Conservation (phyloP, 495 filamentous ascomycete genomes). For the Xylaria cubensis region DNA sequence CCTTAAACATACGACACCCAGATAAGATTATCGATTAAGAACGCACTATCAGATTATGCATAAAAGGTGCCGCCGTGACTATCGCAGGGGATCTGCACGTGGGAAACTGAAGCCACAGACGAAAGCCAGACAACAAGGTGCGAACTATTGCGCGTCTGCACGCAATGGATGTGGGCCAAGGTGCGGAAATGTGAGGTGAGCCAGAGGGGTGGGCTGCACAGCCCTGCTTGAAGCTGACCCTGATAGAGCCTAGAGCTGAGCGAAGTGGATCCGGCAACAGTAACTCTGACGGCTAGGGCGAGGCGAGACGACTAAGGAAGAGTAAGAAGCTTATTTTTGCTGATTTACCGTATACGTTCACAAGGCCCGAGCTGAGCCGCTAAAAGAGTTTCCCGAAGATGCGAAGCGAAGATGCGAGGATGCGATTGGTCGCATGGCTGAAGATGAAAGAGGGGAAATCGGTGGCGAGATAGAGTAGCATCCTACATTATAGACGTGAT, state of each 20-base stretch:
- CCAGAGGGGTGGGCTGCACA: neutral
- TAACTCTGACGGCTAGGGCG: neutral
- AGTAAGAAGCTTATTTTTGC: neutral
- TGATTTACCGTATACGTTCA: neutral
- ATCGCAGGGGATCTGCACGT: neutral
- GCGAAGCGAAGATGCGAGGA: too few species aligned
- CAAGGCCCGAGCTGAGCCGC: neutral
- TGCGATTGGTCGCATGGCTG: too few species aligned
- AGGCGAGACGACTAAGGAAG: neutral
- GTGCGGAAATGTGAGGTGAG: neutral
- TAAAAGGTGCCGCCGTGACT: neutral
- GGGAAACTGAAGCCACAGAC: neutral
- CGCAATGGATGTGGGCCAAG: neutral
- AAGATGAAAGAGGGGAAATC: too few species aligned
- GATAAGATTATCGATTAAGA: neutral
- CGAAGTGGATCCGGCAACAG: neutral
- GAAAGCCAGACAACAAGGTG: neutral
- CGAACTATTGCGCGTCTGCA: neutral
- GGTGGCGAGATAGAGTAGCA: too few species aligned
- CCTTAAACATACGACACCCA: neutral
- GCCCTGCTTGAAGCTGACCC: neutral
- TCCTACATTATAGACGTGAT: too few species aligned
- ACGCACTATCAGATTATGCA: neutral
- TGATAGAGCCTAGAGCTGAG: neutral
- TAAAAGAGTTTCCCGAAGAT: neutral